Evolutionary conservation across 768 basidiomycete species (phyloP).

Genomic region (Roridomyces roridus): DNA sequence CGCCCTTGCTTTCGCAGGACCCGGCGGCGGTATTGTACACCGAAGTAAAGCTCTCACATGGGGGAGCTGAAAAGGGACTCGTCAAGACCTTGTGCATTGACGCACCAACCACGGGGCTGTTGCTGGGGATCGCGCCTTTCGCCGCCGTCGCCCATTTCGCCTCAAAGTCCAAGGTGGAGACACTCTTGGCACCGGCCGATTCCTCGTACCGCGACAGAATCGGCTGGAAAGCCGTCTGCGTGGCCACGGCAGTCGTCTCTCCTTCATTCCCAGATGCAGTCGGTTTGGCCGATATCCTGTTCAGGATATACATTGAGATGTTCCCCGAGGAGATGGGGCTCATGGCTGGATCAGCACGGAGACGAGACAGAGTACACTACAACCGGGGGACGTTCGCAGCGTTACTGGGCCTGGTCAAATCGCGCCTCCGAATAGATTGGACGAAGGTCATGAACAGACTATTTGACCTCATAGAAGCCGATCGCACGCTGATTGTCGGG

Average conservation of each 20-base stretch:
- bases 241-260: conserved; percentile 9
- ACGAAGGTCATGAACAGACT: conserved; percentile 34
- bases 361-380: conserved; percentile 34
- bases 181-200: conserved; percentile 22
- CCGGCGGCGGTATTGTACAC: conserved; percentile 38
- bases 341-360: neutral
- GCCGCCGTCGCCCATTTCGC: conserved; percentile 42
- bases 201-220: conserved; percentile 42
- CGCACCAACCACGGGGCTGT: conserved; percentile 37
- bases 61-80: conserved; percentile 34
- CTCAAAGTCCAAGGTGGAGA: conserved; percentile 42
- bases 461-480: conserved; percentile 26
- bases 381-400: conserved; percentile 38
- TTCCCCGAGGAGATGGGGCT: conserved; percentile 9
- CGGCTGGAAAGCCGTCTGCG: conserved; percentile 38
- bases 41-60: conserved; percentile 33
- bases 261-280: conserved; percentile 1
- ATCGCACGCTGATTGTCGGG: conserved; percentile 35
- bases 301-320: conserved; percentile 6
- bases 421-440: conserved; percentile 33
- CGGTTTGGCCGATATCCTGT: neutral
- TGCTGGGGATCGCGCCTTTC: conserved; percentile 42
- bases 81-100: conserved; percentile 37
- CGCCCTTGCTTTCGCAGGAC: conserved; percentile 33
- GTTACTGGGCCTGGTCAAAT: conserved; percentile 34